phyloP scores from a whole-genome alignment of 164 flowering plant species.

The Sedum album region DNA sequence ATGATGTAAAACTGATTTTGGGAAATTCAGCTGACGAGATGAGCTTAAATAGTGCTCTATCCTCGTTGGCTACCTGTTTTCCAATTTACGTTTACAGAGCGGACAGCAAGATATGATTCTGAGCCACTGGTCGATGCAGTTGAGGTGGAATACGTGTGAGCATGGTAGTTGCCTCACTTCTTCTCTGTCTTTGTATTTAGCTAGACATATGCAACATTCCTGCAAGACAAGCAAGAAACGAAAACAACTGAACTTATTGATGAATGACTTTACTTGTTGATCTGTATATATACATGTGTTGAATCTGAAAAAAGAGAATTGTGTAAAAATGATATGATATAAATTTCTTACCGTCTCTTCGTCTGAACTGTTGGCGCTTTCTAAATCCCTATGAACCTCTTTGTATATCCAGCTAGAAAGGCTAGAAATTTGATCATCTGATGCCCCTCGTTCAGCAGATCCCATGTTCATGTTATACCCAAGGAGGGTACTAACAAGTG shows the following conservation, averaged over 20 bases:
- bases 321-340: background rate
- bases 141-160: slow-evolving; percentile 73
- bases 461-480: slow-evolving; percentile 92
- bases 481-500: slow-evolving; percentile 32
- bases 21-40: background rate
- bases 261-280: background rate
- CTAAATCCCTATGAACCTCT: slow-evolving; percentile 24
- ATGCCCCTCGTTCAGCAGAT: slow-evolving; percentile 59
- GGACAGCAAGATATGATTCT: slow-evolving; percentile 84
- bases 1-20: slow-evolving; percentile 25
- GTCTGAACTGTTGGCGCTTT: background rate
- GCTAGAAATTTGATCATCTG: slow-evolving; percentile 70
- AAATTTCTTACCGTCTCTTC: slow-evolving; percentile 5
- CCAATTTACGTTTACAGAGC: slow-evolving; percentile 46
- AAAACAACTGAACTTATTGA: background rate
- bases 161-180: slow-evolving; percentile 85
- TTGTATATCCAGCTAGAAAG: slow-evolving; percentile 70
- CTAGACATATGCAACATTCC: slow-evolving; percentile 95
- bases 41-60: background rate
- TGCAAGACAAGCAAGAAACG: slow-evolving; percentile 19
- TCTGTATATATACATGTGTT: background rate
- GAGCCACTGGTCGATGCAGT: slow-evolving; percentile 97
- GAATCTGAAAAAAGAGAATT: background rate
- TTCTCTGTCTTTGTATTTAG: slow-evolving; percentile 75
- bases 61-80: background rate